Evolutionary conservation across 495 filamentous ascomycete genomes (phyloP).

Genomic region (Cenococcum geophilum): DNA sequence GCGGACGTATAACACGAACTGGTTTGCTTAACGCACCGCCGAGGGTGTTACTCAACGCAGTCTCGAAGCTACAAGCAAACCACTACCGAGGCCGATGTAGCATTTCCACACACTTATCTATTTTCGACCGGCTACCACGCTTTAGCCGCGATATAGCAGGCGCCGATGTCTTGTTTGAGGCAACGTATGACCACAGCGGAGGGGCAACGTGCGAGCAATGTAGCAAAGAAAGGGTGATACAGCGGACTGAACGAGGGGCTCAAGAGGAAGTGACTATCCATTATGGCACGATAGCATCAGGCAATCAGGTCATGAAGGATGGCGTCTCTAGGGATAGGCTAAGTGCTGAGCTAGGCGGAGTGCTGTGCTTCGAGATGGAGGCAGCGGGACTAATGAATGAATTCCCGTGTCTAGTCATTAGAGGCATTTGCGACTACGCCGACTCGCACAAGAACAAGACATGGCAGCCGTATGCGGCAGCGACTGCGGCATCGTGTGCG

Average conservation of each 20-base stretch:
- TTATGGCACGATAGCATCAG: constrained; percentile 30
- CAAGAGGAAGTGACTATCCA: constrained; percentile 7
- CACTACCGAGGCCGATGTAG: too few species aligned
- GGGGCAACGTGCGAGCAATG: not conserved
- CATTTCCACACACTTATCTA: too few species aligned
- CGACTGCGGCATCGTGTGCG: constrained; percentile 30
- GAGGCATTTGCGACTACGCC: too few species aligned
- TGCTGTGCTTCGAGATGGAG: constrained; percentile 31
- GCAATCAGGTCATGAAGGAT: constrained; percentile 35
- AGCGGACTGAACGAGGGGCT: not conserved
- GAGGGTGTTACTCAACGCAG: too few species aligned
- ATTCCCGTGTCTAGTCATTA: too few species aligned
- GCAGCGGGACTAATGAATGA: too few species aligned
- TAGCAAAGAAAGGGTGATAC: not conserved
- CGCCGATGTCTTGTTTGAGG: not conserved
- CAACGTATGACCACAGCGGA: constrained; percentile 2
- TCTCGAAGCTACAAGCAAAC: too few species aligned
- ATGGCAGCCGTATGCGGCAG: constrained; percentile 29
- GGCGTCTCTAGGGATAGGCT: constrained; percentile 29
- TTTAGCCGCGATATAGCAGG: too few species aligned
- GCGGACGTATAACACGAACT: not conserved
- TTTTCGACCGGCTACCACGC: not conserved
- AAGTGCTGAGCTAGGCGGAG: constrained; percentile 5
- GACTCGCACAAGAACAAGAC: too few species aligned
- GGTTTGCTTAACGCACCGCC: not conserved